phyloP scores from a whole-genome alignment of 2,329 filamentous ascomycete genomes.

The Ascomycota sp. region DNA sequence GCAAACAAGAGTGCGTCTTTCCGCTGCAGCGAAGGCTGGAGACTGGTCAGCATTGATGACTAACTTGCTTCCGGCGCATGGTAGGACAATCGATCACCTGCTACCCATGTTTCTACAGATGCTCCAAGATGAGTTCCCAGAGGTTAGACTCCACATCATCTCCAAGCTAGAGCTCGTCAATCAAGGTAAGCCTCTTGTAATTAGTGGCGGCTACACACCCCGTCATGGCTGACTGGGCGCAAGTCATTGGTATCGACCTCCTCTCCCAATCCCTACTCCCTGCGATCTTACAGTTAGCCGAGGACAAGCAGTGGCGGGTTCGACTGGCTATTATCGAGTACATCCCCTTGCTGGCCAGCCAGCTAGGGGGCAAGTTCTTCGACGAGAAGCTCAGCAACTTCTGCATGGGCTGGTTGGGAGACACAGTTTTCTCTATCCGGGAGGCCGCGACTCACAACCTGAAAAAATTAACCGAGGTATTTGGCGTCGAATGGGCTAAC shows the following conservation, averaged over 20 bases:
- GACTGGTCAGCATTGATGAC: not conserved
- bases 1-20: constrained; percentile 77
- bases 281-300: constrained; percentile 89
- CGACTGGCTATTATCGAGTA: constrained; percentile 98
- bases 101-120: constrained; percentile 98
- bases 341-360: constrained; percentile 85
- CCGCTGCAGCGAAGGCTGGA: no score
- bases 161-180: constrained; percentile 99
- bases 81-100: constrained; percentile 81
- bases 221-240: not conserved
- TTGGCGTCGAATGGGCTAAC: constrained; percentile 93
- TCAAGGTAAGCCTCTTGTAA: constrained; percentile 40
- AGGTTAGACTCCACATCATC: constrained; percentile 95
- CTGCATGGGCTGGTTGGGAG: constrained; percentile 97
- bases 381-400: constrained; percentile 89
- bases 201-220: no score
- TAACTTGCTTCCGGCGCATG: not conserved
- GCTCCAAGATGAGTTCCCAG: constrained; percentile 98
- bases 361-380: constrained; percentile 93
- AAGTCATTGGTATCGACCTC: constrained; percentile 92
- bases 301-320: constrained; percentile 98
- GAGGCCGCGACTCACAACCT: constrained; percentile 94
- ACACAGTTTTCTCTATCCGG: constrained; percentile 95
- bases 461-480: constrained; percentile 96
- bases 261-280: constrained; percentile 92